Base-by-base conservation (phyloP, 305 asterid genomes). In the Vinca major region DNA sequence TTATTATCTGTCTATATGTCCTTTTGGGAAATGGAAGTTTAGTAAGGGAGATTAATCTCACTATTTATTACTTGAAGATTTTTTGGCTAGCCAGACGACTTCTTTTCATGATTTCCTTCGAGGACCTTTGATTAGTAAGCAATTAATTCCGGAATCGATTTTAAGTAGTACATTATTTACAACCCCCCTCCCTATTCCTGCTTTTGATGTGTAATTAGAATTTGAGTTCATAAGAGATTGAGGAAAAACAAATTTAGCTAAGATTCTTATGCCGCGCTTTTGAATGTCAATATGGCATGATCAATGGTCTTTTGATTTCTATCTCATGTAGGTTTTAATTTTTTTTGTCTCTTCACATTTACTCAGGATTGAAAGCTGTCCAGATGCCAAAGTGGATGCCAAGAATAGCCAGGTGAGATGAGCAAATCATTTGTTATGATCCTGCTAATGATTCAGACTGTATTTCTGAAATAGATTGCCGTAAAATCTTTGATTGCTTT, bases 401-500 rank as follows among this genome's bases (percentile, higher is more conserved):
- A 85, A 83, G 79, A 74, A 75, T 71, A 76, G 71, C 73, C 98
- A 91, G 96, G 98, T 89, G 77, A 82, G 80, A 63, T 72, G 64
- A 56, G 39, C 64, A 58, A 63, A 57, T 73, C 57, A 37, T 37
- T 37, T 5, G 14, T 12, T 14, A 11, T 14, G 45, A 13, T 37
- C 16, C 47, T 60, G n/a, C 63, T 12, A 36, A 33, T 36, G 20
- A 33, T 58, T 36, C 19, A 12, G 44, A 14, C 21, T 3, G 3
- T 39, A 61, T 61, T 37, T 61, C 65, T 19, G n/a, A 37, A 6
- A 2, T 47, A 19, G 16, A 1, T 7, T 37, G 41, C 9, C 5
- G 21, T 16, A 16, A 37, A 13, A 1, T 61, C 33, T 11, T 26
- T 33, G 63, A 33, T 39, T 39, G 47, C 21, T 37, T 13, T 61